Evolutionary conservation across 257 asterid species (phyloP), one percentile per base, ranked within the genome.

Genomic region (Fraxinus americana): DNA sequence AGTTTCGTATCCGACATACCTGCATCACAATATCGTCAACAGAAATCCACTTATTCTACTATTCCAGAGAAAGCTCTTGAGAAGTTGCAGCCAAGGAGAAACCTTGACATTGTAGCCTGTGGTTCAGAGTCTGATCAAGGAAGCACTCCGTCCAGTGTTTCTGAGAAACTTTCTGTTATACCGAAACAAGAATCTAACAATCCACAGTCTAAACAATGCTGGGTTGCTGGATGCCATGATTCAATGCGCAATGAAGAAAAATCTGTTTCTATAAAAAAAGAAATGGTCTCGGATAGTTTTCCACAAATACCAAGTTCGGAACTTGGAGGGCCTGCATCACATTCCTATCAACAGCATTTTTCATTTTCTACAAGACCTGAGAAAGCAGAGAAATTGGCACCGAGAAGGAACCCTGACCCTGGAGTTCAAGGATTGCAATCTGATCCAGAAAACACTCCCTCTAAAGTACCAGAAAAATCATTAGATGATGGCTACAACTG

Each of bases 401-500:
- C 89, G 1, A 80, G 92, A 66, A 79, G 91, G 80, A 89, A 89
- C 82, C 87, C 86, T 2, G 92, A 89, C 48, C 23, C 76, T 76
- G 83, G 80, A 66, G 85, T 70, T 82, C 89, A 75, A 29, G 87
- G 80, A 43, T 79, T 83, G 52, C 87, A 80, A 38, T 72, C 78
- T 83, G 87, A 78, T 77, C 77, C 72, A 45, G 90, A 80, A 25
- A 85, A 52, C 83, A 80, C 81, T 85, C 83, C 85, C 12, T 77
- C 84, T 57, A 85, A 67, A 81, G 38, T 76, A 74, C 76, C 71
- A 23, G 97, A 85, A 66, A 92, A 89, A 71, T 87, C 89, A 87
- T 84, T 80, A 57, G 91, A 91, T 67, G 98, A 92, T 85, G 99
- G 94, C 10, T 92, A 92, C 84, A 94, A 90, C 88, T 94, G 99